phyloP scores from a whole-genome alignment of 768 basidiomycete genomes.

The Gautieria morchelliformis region DNA sequence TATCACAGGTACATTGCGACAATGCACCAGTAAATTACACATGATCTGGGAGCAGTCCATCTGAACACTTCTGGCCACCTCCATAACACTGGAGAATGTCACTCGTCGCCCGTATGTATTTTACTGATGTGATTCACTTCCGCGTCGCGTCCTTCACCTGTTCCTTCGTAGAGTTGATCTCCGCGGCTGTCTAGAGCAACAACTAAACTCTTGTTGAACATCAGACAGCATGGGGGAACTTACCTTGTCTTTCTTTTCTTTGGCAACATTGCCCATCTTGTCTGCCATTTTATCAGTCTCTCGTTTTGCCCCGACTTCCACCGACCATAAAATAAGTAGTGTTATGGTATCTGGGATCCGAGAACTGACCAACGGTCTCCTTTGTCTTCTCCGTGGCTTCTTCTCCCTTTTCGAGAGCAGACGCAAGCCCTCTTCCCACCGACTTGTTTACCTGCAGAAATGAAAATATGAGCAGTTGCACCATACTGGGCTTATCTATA shows the following conservation, averaged over 20 bases:
- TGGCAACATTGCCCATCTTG: conserved; percentile 6
- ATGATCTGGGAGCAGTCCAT: no score
- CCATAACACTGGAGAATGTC: no score
- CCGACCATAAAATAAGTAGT: background rate
- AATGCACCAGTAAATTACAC: no score
- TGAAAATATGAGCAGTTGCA: background rate
- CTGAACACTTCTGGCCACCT: no score
- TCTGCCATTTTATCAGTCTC: conserved; percentile 7
- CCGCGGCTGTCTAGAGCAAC: conserved; percentile 9
- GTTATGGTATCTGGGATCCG: background rate
- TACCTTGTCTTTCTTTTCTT: conserved; percentile 14
- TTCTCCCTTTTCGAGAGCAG: conserved; percentile 33
- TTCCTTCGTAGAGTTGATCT: conserved; percentile 14
- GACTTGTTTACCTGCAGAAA: conserved; percentile 29
- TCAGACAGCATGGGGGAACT: background rate
- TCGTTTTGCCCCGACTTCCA: background rate
- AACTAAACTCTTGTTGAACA: background rate
- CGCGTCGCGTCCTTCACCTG: conserved; percentile 12
- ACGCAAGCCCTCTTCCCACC: conserved; percentile 30
- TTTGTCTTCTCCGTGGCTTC: conserved; percentile 29
- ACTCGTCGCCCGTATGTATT: no score
- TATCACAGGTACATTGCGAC: no score
- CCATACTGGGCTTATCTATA: no score
- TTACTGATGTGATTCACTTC: conserved; percentile 7
- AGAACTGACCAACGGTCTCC: conserved; percentile 23